Evolutionary conservation across 1,139 yeast species (phyloP), one percentile per base, ranked within the genome.

Genomic region (Meyerozyma guilliermondii): DNA sequence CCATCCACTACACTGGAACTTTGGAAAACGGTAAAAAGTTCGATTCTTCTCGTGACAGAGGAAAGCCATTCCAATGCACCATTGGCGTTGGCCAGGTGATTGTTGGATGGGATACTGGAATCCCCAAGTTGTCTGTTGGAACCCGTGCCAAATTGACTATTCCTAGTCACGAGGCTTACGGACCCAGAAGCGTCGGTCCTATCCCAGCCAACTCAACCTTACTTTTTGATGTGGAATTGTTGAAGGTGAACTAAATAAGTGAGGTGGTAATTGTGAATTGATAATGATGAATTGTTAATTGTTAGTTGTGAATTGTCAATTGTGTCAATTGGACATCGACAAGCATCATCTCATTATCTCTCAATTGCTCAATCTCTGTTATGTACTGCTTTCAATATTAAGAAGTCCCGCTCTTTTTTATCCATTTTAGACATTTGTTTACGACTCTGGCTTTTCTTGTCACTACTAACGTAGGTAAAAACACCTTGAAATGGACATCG

Each of bases 31-130:
- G 98, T 58, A 86, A 85, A 71, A 88, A 87, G 69, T 92, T 92
- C 63, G 98, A 92, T 70, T 87, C 96, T 45, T 89, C 97, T 39
- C 78, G 89, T 56, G 95, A 86, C 74, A 83, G 97, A 71, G 94
- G 95, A 58, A 78, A 83, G 67, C 97, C 98, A 51, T 91, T 92
- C 81, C 88, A 87, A 65, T 86, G 95, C 67, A 72, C 74, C 66
- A 86, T 91, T 64, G 98, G 98, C 63, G 95, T 87, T 53, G 97
- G 98, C 48, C 95, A 86, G 71, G 97, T 91, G 52, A 91, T 91
- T 69, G 78, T 80, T 59, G 98, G 98, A 50, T 91, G 98, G 98
- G 98, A 91, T 63, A 86, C 81, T 60, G 95, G 85, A 50, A 87
- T 88, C 62, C 96, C 95, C 46, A 83, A 88, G 67, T 78, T 92